phyloP scores from a whole-genome alignment of 2,329 filamentous ascomycete species.

The Botrytis byssoidea region DNA sequence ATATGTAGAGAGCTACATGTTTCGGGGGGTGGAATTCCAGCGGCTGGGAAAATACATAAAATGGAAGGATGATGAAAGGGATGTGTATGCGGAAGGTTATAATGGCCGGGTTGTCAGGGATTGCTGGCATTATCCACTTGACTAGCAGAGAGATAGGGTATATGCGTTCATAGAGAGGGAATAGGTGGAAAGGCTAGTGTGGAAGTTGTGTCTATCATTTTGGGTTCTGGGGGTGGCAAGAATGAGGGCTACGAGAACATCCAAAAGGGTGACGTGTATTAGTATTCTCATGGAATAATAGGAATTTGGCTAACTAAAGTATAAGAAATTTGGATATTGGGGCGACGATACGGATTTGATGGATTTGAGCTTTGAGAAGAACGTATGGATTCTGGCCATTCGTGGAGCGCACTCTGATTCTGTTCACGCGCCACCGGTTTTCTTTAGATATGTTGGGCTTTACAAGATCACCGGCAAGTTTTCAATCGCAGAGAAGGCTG shows the following conservation, averaged over 20 bases:
- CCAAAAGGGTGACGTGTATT: constrained; percentile 45
- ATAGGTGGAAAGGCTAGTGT: constrained; percentile 48
- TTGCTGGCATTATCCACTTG: constrained; percentile 51
- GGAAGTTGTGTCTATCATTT: constrained; percentile 53
- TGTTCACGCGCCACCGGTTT: constrained; percentile 46
- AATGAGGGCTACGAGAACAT: constrained; percentile 40
- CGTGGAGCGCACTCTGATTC: constrained; percentile 43
- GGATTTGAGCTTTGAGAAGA: constrained; percentile 38
- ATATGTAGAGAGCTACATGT: background rate
- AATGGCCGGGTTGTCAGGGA: constrained; percentile 41
- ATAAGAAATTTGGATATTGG: constrained; percentile 48
- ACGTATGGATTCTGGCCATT: constrained; percentile 50
- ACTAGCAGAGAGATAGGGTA: constrained; percentile 50
- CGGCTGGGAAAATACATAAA: rapidly evolving
- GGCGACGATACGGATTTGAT: constrained; percentile 50
- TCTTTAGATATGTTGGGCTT: constrained; percentile 58
- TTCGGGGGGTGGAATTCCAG: background rate
- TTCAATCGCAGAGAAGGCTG: background rate
- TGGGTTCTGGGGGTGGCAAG: constrained; percentile 42
- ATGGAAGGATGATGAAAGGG: background rate
- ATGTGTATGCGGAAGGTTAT: constrained; percentile 32
- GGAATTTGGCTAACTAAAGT: background rate
- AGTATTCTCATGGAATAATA: background rate
- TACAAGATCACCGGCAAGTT: constrained; percentile 45
- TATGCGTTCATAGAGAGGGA: constrained; percentile 49